Evolutionary conservation across 164 flowering plant species (phyloP).

Genomic region (Chimonanthus salicifolius): DNA sequence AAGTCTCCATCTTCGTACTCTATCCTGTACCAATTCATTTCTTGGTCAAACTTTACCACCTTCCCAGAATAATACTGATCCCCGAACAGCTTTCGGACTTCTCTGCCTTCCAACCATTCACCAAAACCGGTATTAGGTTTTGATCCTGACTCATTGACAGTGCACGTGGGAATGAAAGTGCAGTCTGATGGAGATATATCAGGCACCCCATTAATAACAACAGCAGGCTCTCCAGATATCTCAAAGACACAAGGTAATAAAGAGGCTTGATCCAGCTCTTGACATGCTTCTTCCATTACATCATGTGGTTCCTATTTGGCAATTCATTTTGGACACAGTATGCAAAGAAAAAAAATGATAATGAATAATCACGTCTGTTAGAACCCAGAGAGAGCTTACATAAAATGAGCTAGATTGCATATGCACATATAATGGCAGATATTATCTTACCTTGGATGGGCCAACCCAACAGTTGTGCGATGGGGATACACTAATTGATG

Average conservation of each 20-base stretch:
- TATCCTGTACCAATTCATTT: conserved; percentile 79
- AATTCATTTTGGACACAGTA: not conserved
- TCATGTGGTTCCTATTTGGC: not conserved
- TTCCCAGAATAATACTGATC: conserved; percentile 44
- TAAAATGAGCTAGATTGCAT: no score
- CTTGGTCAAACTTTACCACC: conserved; percentile 56
- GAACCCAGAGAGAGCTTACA: no score
- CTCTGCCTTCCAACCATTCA: conserved; percentile 77
- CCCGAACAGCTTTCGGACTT: conserved; percentile 59
- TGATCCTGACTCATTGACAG: conserved; percentile 16
- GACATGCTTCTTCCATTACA: conserved; percentile 28
- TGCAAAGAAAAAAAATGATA: conserved; percentile 3
- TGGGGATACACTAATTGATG: no score
- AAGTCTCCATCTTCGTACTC: conserved; percentile 82
- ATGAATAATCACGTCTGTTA: no score
- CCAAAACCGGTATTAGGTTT: conserved; percentile 34
- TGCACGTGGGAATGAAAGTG: conserved; percentile 8
- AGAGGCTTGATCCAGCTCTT: conserved; percentile 20
- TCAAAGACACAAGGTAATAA: conserved; percentile 34
- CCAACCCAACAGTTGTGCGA: no score
- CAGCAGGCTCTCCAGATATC: conserved; percentile 71
- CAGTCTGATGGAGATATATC: conserved; percentile 18
- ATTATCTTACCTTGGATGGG: no score
- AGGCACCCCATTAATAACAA: conserved; percentile 69
- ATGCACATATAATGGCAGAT: no score